phyloP scores from a whole-genome alignment of 768 basidiomycete genomes.

The Pisolithus sp. region DNA sequence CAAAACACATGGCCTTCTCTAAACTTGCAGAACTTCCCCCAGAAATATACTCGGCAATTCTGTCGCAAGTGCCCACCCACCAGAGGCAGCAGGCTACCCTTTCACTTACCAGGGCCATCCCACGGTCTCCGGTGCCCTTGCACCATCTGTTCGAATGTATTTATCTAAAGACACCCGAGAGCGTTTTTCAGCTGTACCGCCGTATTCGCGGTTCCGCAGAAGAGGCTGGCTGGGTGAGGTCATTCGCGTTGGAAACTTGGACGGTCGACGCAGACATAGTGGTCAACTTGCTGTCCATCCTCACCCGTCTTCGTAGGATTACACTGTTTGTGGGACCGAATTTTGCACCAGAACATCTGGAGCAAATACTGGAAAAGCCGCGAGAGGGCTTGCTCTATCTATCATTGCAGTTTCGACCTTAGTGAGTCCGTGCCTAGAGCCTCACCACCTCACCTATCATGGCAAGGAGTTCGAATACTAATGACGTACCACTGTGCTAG shows the following conservation, averaged over 20 bases:
- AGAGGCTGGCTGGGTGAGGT: constrained; percentile 37
- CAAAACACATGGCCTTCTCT: constrained; percentile 9
- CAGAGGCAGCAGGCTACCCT: constrained; percentile 48
- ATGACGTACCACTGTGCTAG: constrained; percentile 28
- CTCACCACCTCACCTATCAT: neutral
- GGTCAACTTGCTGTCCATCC: constrained; percentile 56
- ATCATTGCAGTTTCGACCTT: constrained; percentile 74
- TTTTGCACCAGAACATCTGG: constrained; percentile 77
- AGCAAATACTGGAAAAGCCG: constrained; percentile 55
- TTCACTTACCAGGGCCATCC: constrained; percentile 58
- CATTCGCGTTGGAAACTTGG: constrained; percentile 57
- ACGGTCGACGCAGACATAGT: constrained; percentile 68
- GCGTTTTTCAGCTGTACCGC: constrained; percentile 50
- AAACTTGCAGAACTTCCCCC: constrained; percentile 42
- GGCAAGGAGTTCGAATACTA: neutral
- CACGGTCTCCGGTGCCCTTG: constrained; percentile 49
- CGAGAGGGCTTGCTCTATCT: constrained; percentile 43
- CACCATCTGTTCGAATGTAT: constrained; percentile 56
- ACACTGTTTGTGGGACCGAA: constrained; percentile 65
- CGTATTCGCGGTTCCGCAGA: constrained; percentile 39
- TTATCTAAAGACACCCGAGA: constrained; percentile 41
- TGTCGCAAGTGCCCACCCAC: constrained; percentile 42
- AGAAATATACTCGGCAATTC: constrained; percentile 60
- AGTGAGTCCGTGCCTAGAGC: constrained; percentile 41
- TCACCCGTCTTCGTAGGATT: constrained; percentile 47